A percentile compares a stretch with the other conserved stretches of the same genome.
Evolutionary conservation across 2,329 filamentous ascomycete species (phyloP).

Genomic region (Fusarium beomiforme): DNA sequence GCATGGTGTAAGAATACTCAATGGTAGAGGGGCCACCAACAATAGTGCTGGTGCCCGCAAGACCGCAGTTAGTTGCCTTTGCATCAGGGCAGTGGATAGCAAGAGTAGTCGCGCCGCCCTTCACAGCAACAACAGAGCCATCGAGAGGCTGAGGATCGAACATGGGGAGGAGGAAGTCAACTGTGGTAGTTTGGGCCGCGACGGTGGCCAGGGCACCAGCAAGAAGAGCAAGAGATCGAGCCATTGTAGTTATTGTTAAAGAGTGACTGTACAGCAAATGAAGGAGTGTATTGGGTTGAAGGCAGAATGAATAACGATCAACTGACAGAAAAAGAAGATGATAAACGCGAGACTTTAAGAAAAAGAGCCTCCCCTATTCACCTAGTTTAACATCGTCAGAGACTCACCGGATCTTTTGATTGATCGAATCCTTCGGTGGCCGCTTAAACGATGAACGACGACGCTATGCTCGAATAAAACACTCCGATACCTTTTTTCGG

Average conservation of each 20-base stretch:
- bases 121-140: constrained; percentile 46
- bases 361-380: constrained; percentile 10
- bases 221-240: constrained; percentile 41
- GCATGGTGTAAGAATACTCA: background rate
- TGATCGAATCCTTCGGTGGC: constrained; percentile 24
- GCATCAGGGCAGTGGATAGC: constrained; percentile 40
- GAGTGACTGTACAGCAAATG: constrained; percentile 23
- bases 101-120: constrained; percentile 45
- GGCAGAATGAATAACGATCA: background rate
- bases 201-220: constrained; percentile 31
- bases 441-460: constrained; percentile 3
- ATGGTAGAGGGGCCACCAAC: constrained; percentile 28
- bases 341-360: background rate
- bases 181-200: constrained; percentile 42
- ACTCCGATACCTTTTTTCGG: constrained; percentile 5
- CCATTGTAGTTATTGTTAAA: constrained; percentile 31
- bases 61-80: constrained; percentile 40
- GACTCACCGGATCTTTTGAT: constrained; percentile 1
- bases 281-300: constrained; percentile 29
- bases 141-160: constrained; percentile 36
- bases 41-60: constrained; percentile 43
- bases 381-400: background rate
- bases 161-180: constrained; percentile 43
- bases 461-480: constrained; percentile 23
- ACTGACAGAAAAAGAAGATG: background rate